Conservation (phyloP, 1,139 yeast genomes). For the Entelexis paramagnoliae region DNA sequence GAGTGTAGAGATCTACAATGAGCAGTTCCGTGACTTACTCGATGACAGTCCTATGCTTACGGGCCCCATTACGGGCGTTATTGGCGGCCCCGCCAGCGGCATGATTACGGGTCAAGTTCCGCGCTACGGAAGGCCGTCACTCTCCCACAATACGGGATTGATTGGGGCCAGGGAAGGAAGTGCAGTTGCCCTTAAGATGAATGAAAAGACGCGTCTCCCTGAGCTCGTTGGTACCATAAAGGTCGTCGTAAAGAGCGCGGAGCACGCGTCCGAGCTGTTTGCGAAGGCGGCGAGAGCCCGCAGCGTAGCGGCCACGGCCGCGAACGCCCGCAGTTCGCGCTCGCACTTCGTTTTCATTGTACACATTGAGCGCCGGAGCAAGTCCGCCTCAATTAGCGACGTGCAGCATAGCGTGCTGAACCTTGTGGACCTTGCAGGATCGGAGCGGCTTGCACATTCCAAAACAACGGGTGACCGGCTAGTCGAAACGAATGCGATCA, state of each 20-base stretch:
- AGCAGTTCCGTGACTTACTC: conserved; percentile 60
- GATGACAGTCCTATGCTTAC: conserved; percentile 31
- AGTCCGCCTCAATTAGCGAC: conserved; percentile 26
- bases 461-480: conserved; percentile 57
- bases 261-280: conserved; percentile 73
- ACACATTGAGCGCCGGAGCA: conserved; percentile 41
- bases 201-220: conserved; percentile 54
- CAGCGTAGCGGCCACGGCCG: conserved; percentile 71
- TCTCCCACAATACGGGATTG: not conserved
- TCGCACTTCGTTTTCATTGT: conserved; percentile 65
- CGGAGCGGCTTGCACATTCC: conserved; percentile 70
- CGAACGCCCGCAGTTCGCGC: conserved; percentile 70
- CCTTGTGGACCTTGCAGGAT: conserved; percentile 76
- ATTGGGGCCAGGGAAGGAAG: not conserved
- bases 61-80: not conserved
- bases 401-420: conserved; percentile 37
- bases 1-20: conserved; percentile 85
- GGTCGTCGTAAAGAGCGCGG: conserved; percentile 51
- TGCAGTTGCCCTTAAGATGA: conserved; percentile 35
- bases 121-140: conserved; percentile 1
- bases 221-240: conserved; percentile 56
- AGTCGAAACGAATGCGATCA: conserved; percentile 81
- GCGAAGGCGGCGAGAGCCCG: conserved; percentile 55
- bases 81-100: not conserved
- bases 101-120: not conserved